Evolutionary conservation across 257 asterid species (phyloP), one percentile per base, ranked within the genome.

Genomic region (Avicennia marina): DNA sequence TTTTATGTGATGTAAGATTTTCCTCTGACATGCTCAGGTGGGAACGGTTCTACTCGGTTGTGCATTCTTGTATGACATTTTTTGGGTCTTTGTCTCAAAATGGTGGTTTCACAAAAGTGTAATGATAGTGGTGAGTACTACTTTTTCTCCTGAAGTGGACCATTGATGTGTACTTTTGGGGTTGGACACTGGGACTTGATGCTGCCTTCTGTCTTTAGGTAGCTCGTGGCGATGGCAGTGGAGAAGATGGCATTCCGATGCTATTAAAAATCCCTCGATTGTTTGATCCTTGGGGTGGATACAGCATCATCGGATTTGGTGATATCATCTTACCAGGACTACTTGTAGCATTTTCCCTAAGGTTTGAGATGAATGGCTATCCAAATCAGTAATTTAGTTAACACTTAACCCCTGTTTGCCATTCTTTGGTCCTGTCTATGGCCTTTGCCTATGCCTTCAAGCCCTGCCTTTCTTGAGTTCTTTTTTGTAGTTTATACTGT

Each of bases 241-340:
- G 96, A 49, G 97, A 90, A 77, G 96, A 90, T 58, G 97, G 97
- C 41, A 90, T 90, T 20, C 97, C 97, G 0, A 90, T 90, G 97
- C 82, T 90, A 11, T 66, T 90, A 16, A 90, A 90, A 76, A 86
- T 90, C 55, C 97, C 97, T 36, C 77, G 97, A 16, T 64, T 89
- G 91, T 86, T 81, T 72, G 97, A 89, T 75, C 95, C 97, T 39
- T 89, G 97, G 97, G 90, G 88, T 33, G 98, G 96, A 65, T 90
- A 82, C 70, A 90, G 98, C 67, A 79, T 90, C 36, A 87, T 90
- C 16, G 98, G 98, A 11, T 90, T 90, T 58, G 98, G 98, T 25
- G 98, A 90, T 68, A 84, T 90, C 38, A 84, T 90, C 53, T 67
- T 90, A 62, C 98, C 98, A 3, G 98, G 96, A 67, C 69, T 90